Evolutionary conservation across 1,139 yeast genomes (phyloP), one percentile per base, ranked within the genome.

Genomic region (Entelexis sorbosivorans): DNA sequence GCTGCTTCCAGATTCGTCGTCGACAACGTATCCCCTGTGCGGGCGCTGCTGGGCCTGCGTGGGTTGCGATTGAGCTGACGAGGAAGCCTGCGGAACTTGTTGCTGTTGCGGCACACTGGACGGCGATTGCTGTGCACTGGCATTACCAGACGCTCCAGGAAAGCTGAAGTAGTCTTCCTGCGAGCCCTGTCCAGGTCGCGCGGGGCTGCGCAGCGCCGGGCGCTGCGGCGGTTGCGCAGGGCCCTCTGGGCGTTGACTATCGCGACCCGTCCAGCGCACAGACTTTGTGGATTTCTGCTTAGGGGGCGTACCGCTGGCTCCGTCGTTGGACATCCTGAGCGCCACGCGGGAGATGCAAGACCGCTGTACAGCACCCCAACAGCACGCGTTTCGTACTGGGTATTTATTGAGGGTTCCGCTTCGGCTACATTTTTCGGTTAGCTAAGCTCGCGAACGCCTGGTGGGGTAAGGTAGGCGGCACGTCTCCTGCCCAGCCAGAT

Each of bases 161-260:
- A 46, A 55, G 14, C 47, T 53, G 51, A 55, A 55, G 43, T 55
- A 55, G 44, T 55, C 58, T 11, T 44, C 53, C 22, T 38, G 19
- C 2, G 45, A n/a, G 11, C 26, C 10, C 39, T 16, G n/a, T n/a
- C n/a, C n/a, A n/a, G 10, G n/a, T 3, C 11, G 40, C 19, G 26
- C 17, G 40, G 31, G 20, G 43, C 32, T 38, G 19, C 29, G 44
- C 16, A 28, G 24, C 5, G 44, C 20, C 19, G 34, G 33, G 7
- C 34, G 44, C 34, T 16, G 11, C 10, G 42, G 32, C 8, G 40
- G 28, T 22, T 38, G 42, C 14, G 42, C 24, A 17, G 42, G 13
- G 11, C 31, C 20, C n/a, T 44, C 46, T 14, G n/a, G 32, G 9
- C 39, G 33, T n/a, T 48, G 54, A 11, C 45, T 49, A 29, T 51